These are phyloP conservation scores for Metschnikowia hibisci DNA, from an alignment of 805 yeast species.

Conservation along the genomic window DNA sequence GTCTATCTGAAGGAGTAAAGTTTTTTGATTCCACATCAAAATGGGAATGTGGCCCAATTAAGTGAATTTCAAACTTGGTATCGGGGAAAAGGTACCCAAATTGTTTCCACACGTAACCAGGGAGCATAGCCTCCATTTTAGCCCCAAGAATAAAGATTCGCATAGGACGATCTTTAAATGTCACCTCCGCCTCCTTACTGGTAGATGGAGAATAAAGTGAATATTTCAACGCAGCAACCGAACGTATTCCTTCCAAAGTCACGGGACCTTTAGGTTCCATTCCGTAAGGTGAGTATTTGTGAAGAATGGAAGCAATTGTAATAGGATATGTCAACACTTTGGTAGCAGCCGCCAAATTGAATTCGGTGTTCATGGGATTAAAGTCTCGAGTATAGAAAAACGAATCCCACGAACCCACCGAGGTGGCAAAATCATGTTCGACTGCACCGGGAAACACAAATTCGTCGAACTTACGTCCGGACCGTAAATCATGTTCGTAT, in stretches of 20 bases:
- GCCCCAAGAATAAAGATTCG: constrained; percentile 89
- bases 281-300: constrained; percentile 80
- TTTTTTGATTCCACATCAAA: constrained; percentile 64
- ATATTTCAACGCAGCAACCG: constrained; percentile 87
- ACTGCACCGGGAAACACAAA: constrained; percentile 86
- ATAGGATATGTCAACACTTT: constrained; percentile 91
- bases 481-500: constrained; percentile 90
- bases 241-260: constrained; percentile 88
- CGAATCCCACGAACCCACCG: constrained; percentile 86
- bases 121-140: constrained; percentile 88
- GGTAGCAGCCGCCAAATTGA: constrained; percentile 91
- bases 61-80: constrained; percentile 78
- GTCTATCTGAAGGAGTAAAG: constrained; percentile 52
- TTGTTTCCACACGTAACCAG: constrained; percentile 95
- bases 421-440: constrained; percentile 69
- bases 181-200: constrained; percentile 46
- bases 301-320: constrained; percentile 79
- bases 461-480: constrained; percentile 93
- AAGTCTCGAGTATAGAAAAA: constrained; percentile 90
- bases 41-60: constrained; percentile 89
- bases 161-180: constrained; percentile 80
- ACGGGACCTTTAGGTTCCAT: constrained; percentile 82
- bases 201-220: constrained; percentile 68
- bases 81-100: constrained; percentile 81
- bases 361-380: constrained; percentile 95